phyloP scores from a whole-genome alignment of 108 stramenopile species.

The Skeletonema potamos region DNA sequence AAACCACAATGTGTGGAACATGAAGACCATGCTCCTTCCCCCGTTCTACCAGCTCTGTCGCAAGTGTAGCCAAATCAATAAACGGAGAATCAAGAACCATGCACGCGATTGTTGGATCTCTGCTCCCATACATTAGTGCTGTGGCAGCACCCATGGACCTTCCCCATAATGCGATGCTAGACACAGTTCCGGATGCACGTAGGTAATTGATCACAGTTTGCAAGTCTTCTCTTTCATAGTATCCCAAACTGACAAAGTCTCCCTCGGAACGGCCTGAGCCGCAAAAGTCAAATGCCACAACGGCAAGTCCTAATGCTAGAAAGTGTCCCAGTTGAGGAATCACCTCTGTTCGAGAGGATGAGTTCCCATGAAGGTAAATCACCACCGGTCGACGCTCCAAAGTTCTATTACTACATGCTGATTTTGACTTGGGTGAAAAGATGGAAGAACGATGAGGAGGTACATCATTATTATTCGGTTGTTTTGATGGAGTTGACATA shows the following conservation, averaged over 20 bases:
- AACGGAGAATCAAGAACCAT: conserved; percentile 87
- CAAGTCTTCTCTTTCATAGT: conserved; percentile 82
- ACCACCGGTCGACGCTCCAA: conserved; percentile 56
- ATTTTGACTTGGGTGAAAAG: neutral
- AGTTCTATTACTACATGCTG: neutral
- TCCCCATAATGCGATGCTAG: conserved; percentile 83
- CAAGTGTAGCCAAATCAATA: conserved; percentile 62
- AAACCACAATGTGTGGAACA: conserved; percentile 38
- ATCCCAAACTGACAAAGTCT: conserved; percentile 79
- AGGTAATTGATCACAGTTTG: conserved; percentile 51
- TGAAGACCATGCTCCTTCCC: conserved; percentile 54
- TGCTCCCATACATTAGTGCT: conserved; percentile 77
- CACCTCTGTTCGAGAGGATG: conserved; percentile 85
- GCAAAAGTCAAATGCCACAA: conserved; percentile 82
- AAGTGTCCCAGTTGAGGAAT: conserved; percentile 87
- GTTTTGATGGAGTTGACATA: conserved; percentile 1
- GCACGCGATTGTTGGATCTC: conserved; percentile 65
- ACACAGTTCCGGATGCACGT: conserved; percentile 46
- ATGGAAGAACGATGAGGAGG: neutral
- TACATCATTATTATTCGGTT: neutral
- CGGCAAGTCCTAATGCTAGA: conserved; percentile 64
- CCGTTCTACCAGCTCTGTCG: conserved; percentile 74
- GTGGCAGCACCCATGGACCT: conserved; percentile 90
- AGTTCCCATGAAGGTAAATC: conserved; percentile 96
- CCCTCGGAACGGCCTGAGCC: conserved; percentile 79